Evolutionary conservation across 1,284 basidiomycete genomes (phyloP), one percentile per base, ranked within the genome.

Genomic region (Melanopsichium pennsylvanicum): DNA sequence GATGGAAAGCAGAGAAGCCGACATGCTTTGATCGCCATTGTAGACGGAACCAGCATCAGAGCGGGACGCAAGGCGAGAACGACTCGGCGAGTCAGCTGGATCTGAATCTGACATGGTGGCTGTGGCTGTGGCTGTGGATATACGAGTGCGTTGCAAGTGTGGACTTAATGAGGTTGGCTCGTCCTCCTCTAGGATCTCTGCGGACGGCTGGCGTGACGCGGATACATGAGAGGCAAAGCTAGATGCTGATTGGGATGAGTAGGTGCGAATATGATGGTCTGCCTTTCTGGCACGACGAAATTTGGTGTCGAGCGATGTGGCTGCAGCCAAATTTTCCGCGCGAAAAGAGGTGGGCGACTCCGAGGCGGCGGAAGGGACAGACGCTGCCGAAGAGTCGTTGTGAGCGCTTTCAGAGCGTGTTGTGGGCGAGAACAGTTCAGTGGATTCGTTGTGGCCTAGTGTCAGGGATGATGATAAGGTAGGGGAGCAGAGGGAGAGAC

Each of bases 221-320:
- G 66, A 62, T 31, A 47, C 66, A 69, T 55, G 58, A 2, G 60
- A 62, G 31, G 42, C 55, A 13, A 69, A 63, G 51, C 59, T 69
- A 27, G 66, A 45, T 15, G 50, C 37, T 4, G 59, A 62, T 7
- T 63, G 46, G 10, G 66, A 27, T 0, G 66, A 69, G 36, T 63
- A 63, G 16, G 59, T 69, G 23, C 64, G 58, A 39, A 61, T 58
- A 34, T 68, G 64, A 27, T 39, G 57, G n/a, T 54, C 48, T 7
- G 64, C 64, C 31, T 52, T 57, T 22, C 55, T 68, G 4, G 64
- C 64, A 19, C 64, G 58, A 31, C 47, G 49, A 8, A 61, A 49
- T 25, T 36, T 42, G 27, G 40, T 35, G 25, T 64, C 55, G 16
- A 54, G 61, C 18, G 55, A 64, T 8, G 41, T n/a, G 40, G 49